These are phyloP conservation scores for Penicillium taxi DNA, from an alignment of 495 filamentous ascomycete species.

Conservation along the genomic window DNA sequence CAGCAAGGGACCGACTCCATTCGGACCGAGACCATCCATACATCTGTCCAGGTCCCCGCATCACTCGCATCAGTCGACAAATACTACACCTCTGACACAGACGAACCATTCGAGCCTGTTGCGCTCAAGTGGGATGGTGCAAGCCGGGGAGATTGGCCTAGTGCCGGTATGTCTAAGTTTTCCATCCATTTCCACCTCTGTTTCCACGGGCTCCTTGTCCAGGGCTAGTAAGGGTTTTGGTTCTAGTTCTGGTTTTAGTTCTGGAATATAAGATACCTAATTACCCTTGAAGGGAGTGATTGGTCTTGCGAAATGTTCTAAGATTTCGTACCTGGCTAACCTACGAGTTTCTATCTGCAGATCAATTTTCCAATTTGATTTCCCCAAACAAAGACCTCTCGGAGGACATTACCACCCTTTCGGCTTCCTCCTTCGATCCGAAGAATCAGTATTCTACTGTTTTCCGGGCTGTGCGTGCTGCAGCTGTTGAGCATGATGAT, in stretches of 20 bases:
- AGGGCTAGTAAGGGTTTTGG: no score
- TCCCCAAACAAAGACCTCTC: slow-evolving; percentile 26
- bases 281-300: no score
- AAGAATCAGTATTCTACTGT: slow-evolving; percentile 28
- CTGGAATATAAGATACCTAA: no score
- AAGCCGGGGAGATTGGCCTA: slow-evolving; percentile 46
- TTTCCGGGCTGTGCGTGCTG: slow-evolving; percentile 27
- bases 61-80: slow-evolving; percentile 49
- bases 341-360: slow-evolving; percentile 11
- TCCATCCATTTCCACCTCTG: slow-evolving; percentile 8
- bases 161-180: slow-evolving; percentile 45
- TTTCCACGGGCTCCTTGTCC: slow-evolving; percentile 2
- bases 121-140: slow-evolving; percentile 53
- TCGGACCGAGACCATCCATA: slow-evolving; percentile 46
- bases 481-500: slow-evolving; percentile 18
- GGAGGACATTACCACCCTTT: slow-evolving; percentile 27
- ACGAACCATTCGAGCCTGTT: slow-evolving; percentile 77
- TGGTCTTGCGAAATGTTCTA: no score
- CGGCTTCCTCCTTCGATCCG: slow-evolving; percentile 34
- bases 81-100: slow-evolving; percentile 71
- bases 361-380: slow-evolving; percentile 33
- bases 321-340: no score
- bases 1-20: slow-evolving; percentile 25
- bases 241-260: no score
- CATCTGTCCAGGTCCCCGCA: slow-evolving; percentile 43